phyloP scores from a whole-genome alignment of 2,329 filamentous ascomycete species.

The Fusarium pseudograminearum region DNA sequence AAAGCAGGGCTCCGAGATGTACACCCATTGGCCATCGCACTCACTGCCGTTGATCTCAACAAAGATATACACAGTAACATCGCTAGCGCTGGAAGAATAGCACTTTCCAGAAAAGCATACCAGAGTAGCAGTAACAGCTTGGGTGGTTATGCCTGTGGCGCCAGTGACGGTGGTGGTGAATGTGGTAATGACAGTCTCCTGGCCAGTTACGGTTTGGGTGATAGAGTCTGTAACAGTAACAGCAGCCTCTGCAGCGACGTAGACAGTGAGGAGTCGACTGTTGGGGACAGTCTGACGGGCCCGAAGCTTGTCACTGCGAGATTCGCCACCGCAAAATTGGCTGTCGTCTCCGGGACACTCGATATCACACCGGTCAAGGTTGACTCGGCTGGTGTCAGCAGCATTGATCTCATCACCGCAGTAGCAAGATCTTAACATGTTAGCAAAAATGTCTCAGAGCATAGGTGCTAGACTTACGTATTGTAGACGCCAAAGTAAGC shows the following conservation, averaged over 20 bases:
- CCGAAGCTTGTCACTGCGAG: background rate
- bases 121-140: background rate
- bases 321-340: background rate
- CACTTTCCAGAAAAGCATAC: background rate
- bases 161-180: background rate
- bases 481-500: background rate
- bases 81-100: background rate
- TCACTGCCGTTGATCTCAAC: background rate
- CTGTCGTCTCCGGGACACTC: background rate
- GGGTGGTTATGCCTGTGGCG: background rate
- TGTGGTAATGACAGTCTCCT: background rate
- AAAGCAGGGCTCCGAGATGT: background rate
- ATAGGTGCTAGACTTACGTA: background rate
- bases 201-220: background rate
- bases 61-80: background rate
- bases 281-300: background rate
- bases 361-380: background rate
- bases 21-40: background rate
- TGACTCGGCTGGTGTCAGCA: background rate
- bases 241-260: background rate
- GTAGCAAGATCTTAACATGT: background rate
- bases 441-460: no score
- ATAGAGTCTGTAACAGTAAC: background rate
- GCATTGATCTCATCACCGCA: background rate
- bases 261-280: background rate